Evolutionary conservation across 257 asterid genomes (phyloP).

Genomic region (Penstemon davidsonii): DNA sequence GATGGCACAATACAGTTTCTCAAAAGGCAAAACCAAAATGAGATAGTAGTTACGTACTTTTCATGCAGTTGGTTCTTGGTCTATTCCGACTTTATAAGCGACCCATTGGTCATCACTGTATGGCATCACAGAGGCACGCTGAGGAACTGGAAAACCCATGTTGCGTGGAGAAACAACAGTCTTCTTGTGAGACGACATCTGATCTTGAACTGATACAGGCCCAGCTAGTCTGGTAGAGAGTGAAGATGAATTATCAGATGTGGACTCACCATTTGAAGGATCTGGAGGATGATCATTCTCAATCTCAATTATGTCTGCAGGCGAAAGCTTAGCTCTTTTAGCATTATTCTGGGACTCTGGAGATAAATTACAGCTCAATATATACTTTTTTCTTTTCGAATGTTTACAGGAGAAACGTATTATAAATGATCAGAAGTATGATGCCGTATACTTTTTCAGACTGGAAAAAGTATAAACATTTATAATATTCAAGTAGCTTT

Average conservation of each 20-base stretch:
- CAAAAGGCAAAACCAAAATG: neutral
- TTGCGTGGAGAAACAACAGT: constrained; percentile 42
- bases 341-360: constrained; percentile 30
- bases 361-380: neutral
- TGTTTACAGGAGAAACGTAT: neutral
- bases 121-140: constrained; percentile 38
- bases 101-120: constrained; percentile 50
- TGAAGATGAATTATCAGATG: constrained; percentile 13
- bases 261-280: constrained; percentile 19
- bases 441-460: too few species aligned
- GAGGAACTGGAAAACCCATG: constrained; percentile 35
- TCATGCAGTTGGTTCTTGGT: constrained; percentile 25
- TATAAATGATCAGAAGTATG: neutral
- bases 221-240: constrained; percentile 20
- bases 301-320: constrained; percentile 16
- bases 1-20: neutral
- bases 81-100: constrained; percentile 34
- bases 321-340: constrained; percentile 42
- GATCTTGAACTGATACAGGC: constrained; percentile 26
- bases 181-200: constrained; percentile 20
- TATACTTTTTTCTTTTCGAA: neutral
- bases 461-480: too few species aligned
- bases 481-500: too few species aligned
- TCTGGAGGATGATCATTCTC: constrained; percentile 30
- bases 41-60: neutral